Percentiles rank a stretch among this genome's conserved stretches.
Evolutionary conservation across 352 stramenopile genomes (phyloP).

Genomic region (Aphanomyces invadans): DNA sequence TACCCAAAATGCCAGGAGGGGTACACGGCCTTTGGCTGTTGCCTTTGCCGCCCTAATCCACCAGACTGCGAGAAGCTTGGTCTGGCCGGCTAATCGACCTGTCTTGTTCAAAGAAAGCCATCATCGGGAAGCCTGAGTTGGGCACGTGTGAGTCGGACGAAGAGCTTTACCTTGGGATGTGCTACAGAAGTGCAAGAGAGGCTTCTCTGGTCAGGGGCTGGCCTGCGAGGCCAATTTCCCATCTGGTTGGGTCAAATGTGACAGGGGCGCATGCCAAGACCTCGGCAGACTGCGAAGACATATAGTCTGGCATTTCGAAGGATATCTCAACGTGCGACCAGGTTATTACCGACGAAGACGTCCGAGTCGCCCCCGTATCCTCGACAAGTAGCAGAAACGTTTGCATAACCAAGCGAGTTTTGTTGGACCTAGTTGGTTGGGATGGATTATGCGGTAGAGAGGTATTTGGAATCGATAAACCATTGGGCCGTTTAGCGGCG

Average conservation of each 20-base stretch:
- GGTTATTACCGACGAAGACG: too few species aligned
- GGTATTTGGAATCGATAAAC: too few species aligned
- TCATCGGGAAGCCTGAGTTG: not conserved
- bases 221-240: not conserved
- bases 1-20: constrained; percentile 22
- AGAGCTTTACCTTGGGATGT: not conserved
- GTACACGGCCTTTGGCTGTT: constrained; percentile 11
- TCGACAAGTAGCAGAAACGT: too few species aligned
- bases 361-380: too few species aligned
- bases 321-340: too few species aligned
- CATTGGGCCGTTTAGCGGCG: too few species aligned
- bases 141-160: not conserved
- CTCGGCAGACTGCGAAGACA: not conserved
- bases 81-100: not conserved
- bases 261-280: not conserved
- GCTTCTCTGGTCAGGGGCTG: not conserved
- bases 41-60: not conserved
- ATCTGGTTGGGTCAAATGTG: constrained; percentile 4
- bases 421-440: too few species aligned
- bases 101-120: not conserved
- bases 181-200: not conserved
- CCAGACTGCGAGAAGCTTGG: not conserved
- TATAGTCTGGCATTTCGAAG: too few species aligned
- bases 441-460: too few species aligned
- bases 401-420: too few species aligned